phyloP scores from a whole-genome alignment of 2,329 filamentous ascomycete genomes.

The Aspergillus ochraceoroseus region DNA sequence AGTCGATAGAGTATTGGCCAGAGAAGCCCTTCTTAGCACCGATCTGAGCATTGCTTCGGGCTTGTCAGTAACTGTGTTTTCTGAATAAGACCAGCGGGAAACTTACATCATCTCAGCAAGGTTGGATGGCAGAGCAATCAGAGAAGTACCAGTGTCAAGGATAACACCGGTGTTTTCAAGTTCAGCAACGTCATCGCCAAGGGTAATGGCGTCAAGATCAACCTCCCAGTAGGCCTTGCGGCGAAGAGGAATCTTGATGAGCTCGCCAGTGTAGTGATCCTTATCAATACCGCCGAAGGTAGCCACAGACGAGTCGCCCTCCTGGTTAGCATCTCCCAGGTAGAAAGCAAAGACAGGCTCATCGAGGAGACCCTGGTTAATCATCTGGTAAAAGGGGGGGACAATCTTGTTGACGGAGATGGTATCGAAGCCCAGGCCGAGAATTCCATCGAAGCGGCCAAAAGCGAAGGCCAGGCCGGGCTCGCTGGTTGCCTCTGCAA shows the following conservation, averaged over 20 bases:
- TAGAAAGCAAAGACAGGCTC: constrained; percentile 96
- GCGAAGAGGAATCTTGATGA: constrained; percentile 88
- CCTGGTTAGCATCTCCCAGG: constrained; percentile 68
- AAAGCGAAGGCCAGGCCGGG: constrained; percentile 97
- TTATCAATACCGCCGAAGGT: constrained; percentile 86
- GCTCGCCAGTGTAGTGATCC: constrained; percentile 74
- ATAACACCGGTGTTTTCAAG: constrained; percentile 94
- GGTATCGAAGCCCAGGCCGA: constrained; percentile 89
- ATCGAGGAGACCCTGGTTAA: constrained; percentile 83
- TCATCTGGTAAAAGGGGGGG: constrained; percentile 93
- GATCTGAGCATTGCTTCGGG: constrained; percentile 75
- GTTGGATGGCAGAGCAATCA: constrained; percentile 87
- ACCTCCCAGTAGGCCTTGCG: constrained; percentile 99
- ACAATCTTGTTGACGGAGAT: constrained; percentile 96
- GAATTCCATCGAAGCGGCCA: constrained; percentile 92
- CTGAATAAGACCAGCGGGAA: not conserved
- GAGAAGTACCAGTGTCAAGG: constrained; percentile 94
- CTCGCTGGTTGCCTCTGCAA: constrained; percentile 93
- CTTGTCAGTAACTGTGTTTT: constrained; percentile 13
- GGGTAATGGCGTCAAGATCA: constrained; percentile 84
- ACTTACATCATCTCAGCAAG: constrained; percentile 81
- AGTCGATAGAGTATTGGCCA: constrained; percentile 94
- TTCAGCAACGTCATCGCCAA: constrained; percentile 79
- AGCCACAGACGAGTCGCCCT: constrained; percentile 73
- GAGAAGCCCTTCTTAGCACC: constrained; percentile 97